Percentiles rank a stretch among this genome's conserved stretches.
These are phyloP conservation scores for Diaporthe citriasiana DNA, from an alignment of 2,329 filamentous ascomycete species.

Conservation along the genomic window DNA sequence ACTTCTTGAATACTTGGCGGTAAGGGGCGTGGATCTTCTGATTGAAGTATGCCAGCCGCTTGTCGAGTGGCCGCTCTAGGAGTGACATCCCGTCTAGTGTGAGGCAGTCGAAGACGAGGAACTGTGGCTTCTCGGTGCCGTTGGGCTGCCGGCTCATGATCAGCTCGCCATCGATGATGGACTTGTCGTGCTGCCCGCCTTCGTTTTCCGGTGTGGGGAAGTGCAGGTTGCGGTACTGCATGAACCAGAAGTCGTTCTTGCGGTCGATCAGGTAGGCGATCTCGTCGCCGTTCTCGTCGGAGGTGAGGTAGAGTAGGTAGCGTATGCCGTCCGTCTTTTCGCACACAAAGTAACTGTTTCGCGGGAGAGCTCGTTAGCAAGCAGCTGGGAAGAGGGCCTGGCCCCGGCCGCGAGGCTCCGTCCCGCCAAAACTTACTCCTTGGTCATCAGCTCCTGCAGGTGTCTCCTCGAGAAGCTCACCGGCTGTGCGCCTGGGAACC, in stretches of 20 bases:
- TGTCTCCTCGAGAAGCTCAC: conserved; percentile 91
- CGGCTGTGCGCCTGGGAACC: conserved; percentile 92
- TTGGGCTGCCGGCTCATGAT: conserved; percentile 84
- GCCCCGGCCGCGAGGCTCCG: neutral
- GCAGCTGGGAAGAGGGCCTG: neutral
- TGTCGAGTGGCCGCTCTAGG: conserved; percentile 86
- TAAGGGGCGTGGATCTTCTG: conserved; percentile 82
- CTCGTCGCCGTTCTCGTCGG: conserved; percentile 72
- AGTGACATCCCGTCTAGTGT: conserved; percentile 82
- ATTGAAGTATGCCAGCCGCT: conserved; percentile 88
- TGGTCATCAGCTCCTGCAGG: conserved; percentile 81
- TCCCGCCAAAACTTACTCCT: conserved; percentile 71
- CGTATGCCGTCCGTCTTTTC: conserved; percentile 98
- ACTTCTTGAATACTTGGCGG: conserved; percentile 72
- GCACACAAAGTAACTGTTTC: conserved; percentile 87
- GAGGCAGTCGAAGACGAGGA: conserved; percentile 94
- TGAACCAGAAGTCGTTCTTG: conserved; percentile 96
- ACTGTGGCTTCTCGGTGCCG: conserved; percentile 80
- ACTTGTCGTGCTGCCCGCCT: conserved; percentile 80
- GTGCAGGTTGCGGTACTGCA: conserved; percentile 78
- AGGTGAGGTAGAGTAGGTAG: conserved; percentile 91
- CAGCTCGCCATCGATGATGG: conserved; percentile 92
- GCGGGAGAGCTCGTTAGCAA: conserved; percentile 2
- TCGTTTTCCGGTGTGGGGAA: conserved; percentile 81
- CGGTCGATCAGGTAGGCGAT: conserved; percentile 95